These are phyloP conservation scores for Phytopythium kandeliae DNA, from an alignment of 352 stramenopile species.

Conservation along the genomic window DNA sequence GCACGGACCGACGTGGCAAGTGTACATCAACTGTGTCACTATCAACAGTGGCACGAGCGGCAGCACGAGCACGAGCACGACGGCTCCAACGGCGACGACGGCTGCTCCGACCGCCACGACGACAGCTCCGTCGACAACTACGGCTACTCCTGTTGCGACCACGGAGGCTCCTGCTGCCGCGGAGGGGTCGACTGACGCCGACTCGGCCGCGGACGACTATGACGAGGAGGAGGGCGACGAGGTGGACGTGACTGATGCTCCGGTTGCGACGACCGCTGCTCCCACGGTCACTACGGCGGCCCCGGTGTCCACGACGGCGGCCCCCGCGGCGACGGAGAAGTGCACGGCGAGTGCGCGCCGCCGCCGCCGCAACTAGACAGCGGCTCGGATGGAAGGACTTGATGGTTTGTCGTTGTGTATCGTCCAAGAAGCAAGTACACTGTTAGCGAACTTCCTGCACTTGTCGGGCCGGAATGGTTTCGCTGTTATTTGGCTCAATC, in stretches of 20 bases:
- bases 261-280: not conserved
- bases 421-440: not conserved
- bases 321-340: slow-evolving; percentile 4
- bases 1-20: slow-evolving; percentile 43
- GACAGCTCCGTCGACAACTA: slow-evolving; percentile 5
- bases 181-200: not conserved
- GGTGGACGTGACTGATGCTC: not conserved
- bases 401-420: not conserved
- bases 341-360: slow-evolving; percentile 14
- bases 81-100: not conserved
- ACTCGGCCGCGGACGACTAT: slow-evolving; percentile 1
- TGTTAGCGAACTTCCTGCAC: too few relatives aligned
- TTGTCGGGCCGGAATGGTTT: too few relatives aligned
- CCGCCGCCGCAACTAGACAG: slow-evolving; percentile 15
- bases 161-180: slow-evolving; percentile 2
- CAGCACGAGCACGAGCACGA: slow-evolving; percentile 4
- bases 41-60: slow-evolving; percentile 14
- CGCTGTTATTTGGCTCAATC: too few relatives aligned
- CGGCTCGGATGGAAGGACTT: not conserved
- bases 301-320: slow-evolving; percentile 2
- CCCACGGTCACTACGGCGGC: slow-evolving; percentile 2
- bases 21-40: slow-evolving; percentile 44
- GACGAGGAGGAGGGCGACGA: not conserved
- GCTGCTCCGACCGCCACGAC: slow-evolving; percentile 4
- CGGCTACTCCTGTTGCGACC: slow-evolving; percentile 5